Evolutionary conservation across 331 rosid species (phyloP).

Genomic region (Acacia concinna): DNA sequence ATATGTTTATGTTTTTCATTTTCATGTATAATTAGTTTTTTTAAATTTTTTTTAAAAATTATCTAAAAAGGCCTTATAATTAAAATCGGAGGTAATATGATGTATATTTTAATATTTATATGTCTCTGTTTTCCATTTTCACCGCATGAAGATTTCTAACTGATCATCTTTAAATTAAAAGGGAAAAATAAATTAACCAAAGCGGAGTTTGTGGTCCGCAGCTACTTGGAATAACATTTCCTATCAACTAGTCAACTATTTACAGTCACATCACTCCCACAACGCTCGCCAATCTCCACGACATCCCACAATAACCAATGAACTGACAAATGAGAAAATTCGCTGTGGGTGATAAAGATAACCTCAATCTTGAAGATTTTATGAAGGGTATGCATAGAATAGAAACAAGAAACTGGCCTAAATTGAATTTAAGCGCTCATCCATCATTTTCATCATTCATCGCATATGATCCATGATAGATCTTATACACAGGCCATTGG

Average conservation of each 20-base stretch:
- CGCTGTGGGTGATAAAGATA: neutral
- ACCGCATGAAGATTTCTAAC: too few species aligned
- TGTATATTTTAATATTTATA: neutral
- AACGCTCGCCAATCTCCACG: neutral
- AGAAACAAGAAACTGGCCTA: neutral
- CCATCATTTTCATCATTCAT: neutral
- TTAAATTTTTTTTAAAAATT: too few species aligned
- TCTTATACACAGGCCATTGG: neutral
- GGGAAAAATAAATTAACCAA: neutral
- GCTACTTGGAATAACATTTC: neutral
- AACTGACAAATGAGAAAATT: neutral
- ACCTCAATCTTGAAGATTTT: neutral
- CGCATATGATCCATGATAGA: neutral
- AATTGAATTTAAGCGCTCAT: neutral
- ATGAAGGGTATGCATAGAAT: neutral
- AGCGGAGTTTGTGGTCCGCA: neutral
- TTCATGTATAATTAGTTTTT: too few species aligned
- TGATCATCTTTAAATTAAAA: too few species aligned
- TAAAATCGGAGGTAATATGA: too few species aligned
- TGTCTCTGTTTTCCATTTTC: neutral
- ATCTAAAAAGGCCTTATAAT: too few species aligned
- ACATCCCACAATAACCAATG: neutral
- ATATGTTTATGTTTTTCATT: too few species aligned
- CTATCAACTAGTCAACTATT: neutral
- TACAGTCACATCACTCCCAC: neutral